Percentiles rank a stretch among this genome's conserved stretches.
Conservation (phyloP, 225 moss, liverwort and hornwort genomes). For the Pleurozium schreberi region DNA sequence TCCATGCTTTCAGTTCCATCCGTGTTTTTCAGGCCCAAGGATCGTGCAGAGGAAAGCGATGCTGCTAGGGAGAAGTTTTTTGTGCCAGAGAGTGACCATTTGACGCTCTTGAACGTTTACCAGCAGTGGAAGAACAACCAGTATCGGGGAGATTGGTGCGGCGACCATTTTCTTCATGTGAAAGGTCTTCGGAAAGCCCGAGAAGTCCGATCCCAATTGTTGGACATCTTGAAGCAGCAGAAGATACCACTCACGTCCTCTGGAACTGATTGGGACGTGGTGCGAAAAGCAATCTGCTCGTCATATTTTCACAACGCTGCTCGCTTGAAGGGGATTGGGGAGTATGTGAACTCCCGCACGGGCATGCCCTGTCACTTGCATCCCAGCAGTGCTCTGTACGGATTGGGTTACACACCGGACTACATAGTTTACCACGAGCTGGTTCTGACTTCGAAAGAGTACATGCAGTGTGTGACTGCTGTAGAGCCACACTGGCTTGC, state of each 20-base stretch:
- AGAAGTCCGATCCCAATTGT: conserved; percentile 91
- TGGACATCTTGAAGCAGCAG: conserved; percentile 89
- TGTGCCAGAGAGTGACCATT: conserved; percentile 95
- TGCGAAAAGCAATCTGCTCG: conserved; percentile 90
- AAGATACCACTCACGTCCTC: conserved; percentile 78
- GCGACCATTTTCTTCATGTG: conserved; percentile 94
- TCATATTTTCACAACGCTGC: conserved; percentile 96
- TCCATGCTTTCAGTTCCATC: conserved; percentile 99
- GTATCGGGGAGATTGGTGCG: conserved; percentile 94
- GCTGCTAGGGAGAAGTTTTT: conserved; percentile 94
- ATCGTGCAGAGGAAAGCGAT: conserved; percentile 95
- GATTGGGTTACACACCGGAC: conserved; percentile 92
- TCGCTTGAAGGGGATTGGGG: conserved; percentile 86
- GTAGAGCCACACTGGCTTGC: conserved; percentile 99
- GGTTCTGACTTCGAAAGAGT: conserved; percentile 87
- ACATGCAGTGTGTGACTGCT: conserved; percentile 98
- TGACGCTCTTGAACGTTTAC: conserved; percentile 88
- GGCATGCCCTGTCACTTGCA: conserved; percentile 99
- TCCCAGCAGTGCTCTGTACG: conserved; percentile 93
- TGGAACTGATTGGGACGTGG: conserved; percentile 82
- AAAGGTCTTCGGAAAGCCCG: conserved; percentile 95
- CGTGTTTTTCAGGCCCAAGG: conserved; percentile 92
- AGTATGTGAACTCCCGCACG: conserved; percentile 80
- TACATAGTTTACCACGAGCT: conserved; percentile 96
- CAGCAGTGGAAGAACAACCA: conserved; percentile 95